Conservation (phyloP, 345 rosid genomes). For the Draba incana region DNA sequence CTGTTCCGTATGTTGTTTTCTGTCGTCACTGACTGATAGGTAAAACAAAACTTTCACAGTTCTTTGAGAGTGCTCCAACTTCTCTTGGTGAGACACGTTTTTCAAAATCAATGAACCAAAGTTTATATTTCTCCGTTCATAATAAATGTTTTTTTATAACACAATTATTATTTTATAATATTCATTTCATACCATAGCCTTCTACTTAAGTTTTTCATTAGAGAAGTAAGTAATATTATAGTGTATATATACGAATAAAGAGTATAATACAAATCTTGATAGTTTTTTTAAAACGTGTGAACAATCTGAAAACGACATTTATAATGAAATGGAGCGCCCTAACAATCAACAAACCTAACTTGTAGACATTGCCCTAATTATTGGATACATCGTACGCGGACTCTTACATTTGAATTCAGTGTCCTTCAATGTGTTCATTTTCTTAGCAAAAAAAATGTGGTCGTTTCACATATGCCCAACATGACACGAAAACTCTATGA, state of each 20-base stretch:
- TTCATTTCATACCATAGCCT: too few relatives aligned
- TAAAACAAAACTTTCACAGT: constrained; percentile 19
- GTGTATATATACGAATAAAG: neutral
- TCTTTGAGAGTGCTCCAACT: constrained; percentile 24
- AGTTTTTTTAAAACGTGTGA: neutral
- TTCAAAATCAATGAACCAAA: constrained; percentile 7
- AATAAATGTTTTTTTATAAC: neutral
- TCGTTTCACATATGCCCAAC: constrained; percentile 1
- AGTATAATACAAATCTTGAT: too few relatives aligned
- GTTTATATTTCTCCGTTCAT: too few relatives aligned
- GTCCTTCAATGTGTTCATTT: too few relatives aligned
- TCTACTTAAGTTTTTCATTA: too few relatives aligned
- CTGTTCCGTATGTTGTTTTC: constrained; percentile 13
- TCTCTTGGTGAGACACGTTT: constrained; percentile 15
- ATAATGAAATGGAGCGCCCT: neutral
- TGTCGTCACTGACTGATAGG: constrained; percentile 20
- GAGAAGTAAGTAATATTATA: too few relatives aligned
- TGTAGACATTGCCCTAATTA: neutral
- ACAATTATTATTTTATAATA: too few relatives aligned
- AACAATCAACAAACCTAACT: neutral
- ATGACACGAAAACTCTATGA: neutral
- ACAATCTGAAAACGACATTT: neutral
- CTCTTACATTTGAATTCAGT: constrained; percentile 11
- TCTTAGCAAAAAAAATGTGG: too few relatives aligned
- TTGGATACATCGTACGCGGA: neutral